Conservation (phyloP, 2,329 filamentous ascomycete species). For the Neonectria punicea region DNA sequence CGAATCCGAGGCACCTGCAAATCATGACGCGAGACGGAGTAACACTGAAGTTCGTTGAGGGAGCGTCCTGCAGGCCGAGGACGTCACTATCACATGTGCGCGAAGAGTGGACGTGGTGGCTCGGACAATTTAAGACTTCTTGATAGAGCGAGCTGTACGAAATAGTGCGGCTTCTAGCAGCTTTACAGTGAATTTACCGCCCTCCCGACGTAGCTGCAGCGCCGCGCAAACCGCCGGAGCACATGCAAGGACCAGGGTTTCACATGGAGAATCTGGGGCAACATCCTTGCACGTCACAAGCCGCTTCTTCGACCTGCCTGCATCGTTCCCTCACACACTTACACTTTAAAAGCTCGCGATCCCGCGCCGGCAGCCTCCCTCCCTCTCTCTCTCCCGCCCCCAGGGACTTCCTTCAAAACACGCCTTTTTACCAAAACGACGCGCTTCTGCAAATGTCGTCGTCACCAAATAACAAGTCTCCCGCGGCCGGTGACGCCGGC, state of each 20-base stretch:
- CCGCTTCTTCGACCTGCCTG: constrained; percentile 15
- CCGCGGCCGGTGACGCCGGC: constrained; percentile 37
- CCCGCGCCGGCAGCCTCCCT: neutral
- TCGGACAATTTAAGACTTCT: neutral
- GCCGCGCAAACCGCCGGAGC: constrained; percentile 10
- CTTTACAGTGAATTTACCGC: neutral
- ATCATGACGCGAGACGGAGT: neutral
- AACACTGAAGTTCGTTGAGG: neutral
- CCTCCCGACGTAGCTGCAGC: constrained; percentile 2
- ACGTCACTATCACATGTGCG: constrained; percentile 26
- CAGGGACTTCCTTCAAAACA: neutral
- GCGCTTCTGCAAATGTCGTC: constrained; percentile 33
- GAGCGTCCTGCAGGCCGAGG: constrained; percentile 7
- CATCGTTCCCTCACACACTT: constrained; percentile 29
- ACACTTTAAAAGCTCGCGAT: constrained; percentile 23
- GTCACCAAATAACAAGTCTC: constrained; percentile 45
- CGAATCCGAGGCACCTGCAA: neutral
- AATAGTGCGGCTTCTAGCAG: neutral
- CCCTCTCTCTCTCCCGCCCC: neutral
- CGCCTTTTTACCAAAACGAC: neutral
- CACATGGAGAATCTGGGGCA: constrained; percentile 48
- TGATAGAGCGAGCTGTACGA: neutral
- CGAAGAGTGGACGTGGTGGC: constrained; percentile 2
- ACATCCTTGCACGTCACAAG: constrained; percentile 41
- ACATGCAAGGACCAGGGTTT: constrained; percentile 42